Evolutionary conservation across 2,329 filamentous ascomycete species (phyloP), one percentile per base, ranked within the genome.

Genomic region (Alternaria sp.): DNA sequence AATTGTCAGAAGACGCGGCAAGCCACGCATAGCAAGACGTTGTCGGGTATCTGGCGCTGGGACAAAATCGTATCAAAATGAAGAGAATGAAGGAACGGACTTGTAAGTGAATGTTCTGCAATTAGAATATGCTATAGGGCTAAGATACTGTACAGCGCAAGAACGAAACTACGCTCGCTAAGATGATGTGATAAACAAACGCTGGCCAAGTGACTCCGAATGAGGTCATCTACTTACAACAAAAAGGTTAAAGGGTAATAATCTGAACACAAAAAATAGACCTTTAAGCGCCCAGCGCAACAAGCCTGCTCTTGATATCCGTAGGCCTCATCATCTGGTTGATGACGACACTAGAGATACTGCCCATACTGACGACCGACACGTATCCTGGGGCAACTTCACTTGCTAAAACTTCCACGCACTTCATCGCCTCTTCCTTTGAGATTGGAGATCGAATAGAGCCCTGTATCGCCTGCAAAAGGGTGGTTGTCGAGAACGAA

Each of bases 301-400:
- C 58, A n/a, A 79, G 60, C 30, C 75, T 70, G 11, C 65, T 69
- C 64, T 70, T 75, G 9, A 79, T 64, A 62, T 78, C 75, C 51
- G 66, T 42, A 2, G 74, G 75, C 46, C 76, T 73, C 68, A 75
- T 71, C 11, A 64, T 63, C 57, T 66, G 69, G 54, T 78, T 80
- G 36, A 84, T 72, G 18, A 83, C 79, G 4, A 84, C 79, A 30
- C 79, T 82, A 48, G 77, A 77, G 49, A 84, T 74, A 57, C 68
- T 63, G 46, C 78, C 79, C 61, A 78, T 78, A 36, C 67, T 70
- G 18, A 81, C 63, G 20, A 80, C 63, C 54, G 69, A 76, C 26
- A 84, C 75, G 64, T 83, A 83, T 1, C 77, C 78, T 0, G 80
- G 80, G 32, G 78, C 74, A 16, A 83, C 75, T 62, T 84, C 82